Conservation (phyloP, 768 basidiomycete species). For the Mycena belliarum region DNA sequence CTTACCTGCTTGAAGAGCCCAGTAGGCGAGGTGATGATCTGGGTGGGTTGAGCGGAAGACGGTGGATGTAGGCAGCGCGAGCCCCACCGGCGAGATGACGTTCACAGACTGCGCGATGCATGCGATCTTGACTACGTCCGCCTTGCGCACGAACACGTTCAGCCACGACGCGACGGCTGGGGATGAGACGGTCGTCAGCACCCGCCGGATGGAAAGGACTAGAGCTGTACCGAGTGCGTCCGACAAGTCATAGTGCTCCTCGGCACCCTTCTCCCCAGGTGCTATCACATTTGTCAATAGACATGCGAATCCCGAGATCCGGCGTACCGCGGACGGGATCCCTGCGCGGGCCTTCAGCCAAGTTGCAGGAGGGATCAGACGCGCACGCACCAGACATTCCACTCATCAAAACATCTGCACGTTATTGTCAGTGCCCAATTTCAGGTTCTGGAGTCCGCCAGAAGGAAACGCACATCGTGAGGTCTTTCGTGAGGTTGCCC, state of each 20-base stretch:
- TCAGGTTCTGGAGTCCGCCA: background rate
- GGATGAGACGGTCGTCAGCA: background rate
- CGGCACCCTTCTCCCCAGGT: conserved; percentile 49
- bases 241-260: conserved; percentile 55
- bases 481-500: conserved; percentile 33
- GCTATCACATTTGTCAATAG: conserved; percentile 28
- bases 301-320: background rate
- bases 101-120: conserved; percentile 60
- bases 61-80: background rate
- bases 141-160: conserved; percentile 61
- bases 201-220: background rate
- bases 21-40: conserved; percentile 48
- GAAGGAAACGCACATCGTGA: conserved; percentile 35
- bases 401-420: conserved; percentile 52
- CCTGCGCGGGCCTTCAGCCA: conserved; percentile 23
- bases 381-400: conserved; percentile 54
- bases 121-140: conserved; percentile 59
- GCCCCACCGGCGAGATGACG: conserved; percentile 46
- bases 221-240: conserved; percentile 43
- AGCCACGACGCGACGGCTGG: conserved; percentile 60
- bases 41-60: background rate
- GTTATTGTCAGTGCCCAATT: background rate
- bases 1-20: conserved; percentile 37
- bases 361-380: background rate
- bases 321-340: conserved; percentile 44